Evolutionary conservation across 768 basidiomycete species (phyloP).

Genomic region (Dendrothele bispora): DNA sequence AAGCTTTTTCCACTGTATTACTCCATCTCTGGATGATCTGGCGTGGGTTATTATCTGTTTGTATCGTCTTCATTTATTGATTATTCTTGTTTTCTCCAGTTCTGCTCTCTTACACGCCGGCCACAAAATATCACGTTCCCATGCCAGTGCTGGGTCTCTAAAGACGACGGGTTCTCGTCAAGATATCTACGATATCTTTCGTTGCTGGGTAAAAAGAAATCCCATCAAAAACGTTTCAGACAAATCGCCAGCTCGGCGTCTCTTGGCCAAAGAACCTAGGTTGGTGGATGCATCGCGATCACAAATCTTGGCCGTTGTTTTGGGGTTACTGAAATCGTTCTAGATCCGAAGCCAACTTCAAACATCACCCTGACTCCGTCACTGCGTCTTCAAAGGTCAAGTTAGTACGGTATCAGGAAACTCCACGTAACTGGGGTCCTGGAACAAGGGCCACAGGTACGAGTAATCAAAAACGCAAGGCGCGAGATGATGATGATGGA

Average conservation of each 20-base stretch:
- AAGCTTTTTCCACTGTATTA: conserved; percentile 78
- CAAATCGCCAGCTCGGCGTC: conserved; percentile 63
- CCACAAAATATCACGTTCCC: conserved; percentile 84
- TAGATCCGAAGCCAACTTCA: conserved; percentile 73
- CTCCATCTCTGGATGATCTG: conserved; percentile 72
- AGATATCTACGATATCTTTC: conserved; percentile 79
- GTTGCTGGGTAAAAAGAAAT: conserved; percentile 79
- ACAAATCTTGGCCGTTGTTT: too few species aligned
- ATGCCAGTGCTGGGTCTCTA: conserved; percentile 84
- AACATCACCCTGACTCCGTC: conserved; percentile 64
- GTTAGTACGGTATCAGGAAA: conserved; percentile 86
- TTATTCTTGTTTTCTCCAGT: conserved; percentile 46
- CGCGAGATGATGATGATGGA: too few species aligned
- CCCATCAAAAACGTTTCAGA: conserved; percentile 85
- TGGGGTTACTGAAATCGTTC: conserved; percentile 8
- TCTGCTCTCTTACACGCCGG: conserved; percentile 90
- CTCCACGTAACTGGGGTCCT: conserved; percentile 96
- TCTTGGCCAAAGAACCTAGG: conserved; percentile 73
- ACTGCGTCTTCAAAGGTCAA: conserved; percentile 66
- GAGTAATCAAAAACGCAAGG: conserved; percentile 25
- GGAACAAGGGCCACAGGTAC: conserved; percentile 55
- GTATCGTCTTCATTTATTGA: conserved; percentile 1
- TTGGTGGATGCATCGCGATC: conserved; percentile 38
- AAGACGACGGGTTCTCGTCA: conserved; percentile 81
- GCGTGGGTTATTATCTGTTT: conserved; percentile 57